A percentile compares a stretch with the other conserved stretches of the same genome.
Evolutionary conservation across 2,329 filamentous ascomycete genomes (phyloP).

Genomic region (Sporothrix mexicana): DNA sequence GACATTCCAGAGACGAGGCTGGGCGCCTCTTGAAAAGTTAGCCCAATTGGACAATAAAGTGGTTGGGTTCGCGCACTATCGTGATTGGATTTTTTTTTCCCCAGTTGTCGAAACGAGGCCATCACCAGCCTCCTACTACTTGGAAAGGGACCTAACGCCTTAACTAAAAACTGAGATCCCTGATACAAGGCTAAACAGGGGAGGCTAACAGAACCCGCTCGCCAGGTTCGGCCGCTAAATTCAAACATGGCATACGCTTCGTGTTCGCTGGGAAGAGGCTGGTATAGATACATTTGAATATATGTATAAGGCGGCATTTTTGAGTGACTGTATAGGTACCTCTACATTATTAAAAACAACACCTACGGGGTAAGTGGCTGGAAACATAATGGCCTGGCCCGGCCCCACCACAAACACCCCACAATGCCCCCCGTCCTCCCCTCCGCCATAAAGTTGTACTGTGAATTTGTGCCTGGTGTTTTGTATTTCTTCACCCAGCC

Average conservation of each 20-base stretch:
- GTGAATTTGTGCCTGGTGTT: too few species aligned
- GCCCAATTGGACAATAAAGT: constrained; percentile 11
- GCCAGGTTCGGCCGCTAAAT: background rate
- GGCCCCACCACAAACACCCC: too few species aligned
- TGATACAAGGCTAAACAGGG: background rate
- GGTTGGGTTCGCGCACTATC: constrained; percentile 27
- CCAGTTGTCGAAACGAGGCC: constrained; percentile 2
- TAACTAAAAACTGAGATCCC: background rate
- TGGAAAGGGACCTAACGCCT: background rate
- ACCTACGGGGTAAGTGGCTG: too few species aligned
- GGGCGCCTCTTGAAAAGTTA: background rate
- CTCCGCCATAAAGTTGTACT: too few species aligned
- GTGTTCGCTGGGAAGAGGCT: background rate
- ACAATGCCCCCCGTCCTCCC: too few species aligned
- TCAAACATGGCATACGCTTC: background rate
- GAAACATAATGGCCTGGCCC: too few species aligned
- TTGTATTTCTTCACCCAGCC: too few species aligned
- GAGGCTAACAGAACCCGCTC: background rate
- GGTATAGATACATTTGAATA: too few species aligned
- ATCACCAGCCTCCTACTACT: constrained; percentile 29
- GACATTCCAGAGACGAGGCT: constrained; percentile 32
- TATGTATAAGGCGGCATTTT: too few species aligned
- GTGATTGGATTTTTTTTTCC: background rate
- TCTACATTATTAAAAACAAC: too few species aligned
- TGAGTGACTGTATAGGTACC: too few species aligned